Percentiles rank a stretch among this genome's conserved stretches.
Evolutionary conservation across 2,329 filamentous ascomycete species (phyloP).

Genomic region (Fusarium sp.): DNA sequence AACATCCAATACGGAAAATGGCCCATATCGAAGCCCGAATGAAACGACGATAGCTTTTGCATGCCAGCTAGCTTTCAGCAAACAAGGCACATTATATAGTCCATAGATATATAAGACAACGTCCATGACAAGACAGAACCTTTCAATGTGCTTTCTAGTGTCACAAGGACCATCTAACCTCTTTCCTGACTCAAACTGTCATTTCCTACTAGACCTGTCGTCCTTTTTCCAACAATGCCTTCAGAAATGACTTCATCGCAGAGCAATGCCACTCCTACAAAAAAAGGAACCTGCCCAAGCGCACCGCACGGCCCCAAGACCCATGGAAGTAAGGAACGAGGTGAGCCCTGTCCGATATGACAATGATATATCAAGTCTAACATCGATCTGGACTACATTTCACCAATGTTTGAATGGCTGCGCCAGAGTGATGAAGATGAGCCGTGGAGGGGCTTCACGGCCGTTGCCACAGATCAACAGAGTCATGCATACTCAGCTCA

Average conservation of each 20-base stretch:
- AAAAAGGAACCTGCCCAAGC: accelerated
- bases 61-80: neutral
- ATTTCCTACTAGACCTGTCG: accelerated
- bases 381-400: accelerated
- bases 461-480: accelerated
- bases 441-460: neutral
- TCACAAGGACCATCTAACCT: accelerated
- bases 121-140: accelerated
- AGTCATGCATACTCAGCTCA: accelerated
- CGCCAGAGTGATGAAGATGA: neutral
- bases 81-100: neutral
- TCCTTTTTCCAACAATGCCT: accelerated
- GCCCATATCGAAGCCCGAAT: neutral
- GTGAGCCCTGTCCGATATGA: accelerated
- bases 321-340: too few relatives aligned
- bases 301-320: accelerated
- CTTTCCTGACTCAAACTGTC: accelerated
- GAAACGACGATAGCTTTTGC: neutral
- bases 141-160: too few relatives aligned
- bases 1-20: neutral
- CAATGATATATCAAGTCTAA: accelerated
- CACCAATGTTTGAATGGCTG: neutral
- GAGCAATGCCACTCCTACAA: accelerated
- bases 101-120: neutral
- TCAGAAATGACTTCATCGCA: accelerated